Evolutionary conservation across 768 basidiomycete genomes (phyloP).

Genomic region (Mycena metata): DNA sequence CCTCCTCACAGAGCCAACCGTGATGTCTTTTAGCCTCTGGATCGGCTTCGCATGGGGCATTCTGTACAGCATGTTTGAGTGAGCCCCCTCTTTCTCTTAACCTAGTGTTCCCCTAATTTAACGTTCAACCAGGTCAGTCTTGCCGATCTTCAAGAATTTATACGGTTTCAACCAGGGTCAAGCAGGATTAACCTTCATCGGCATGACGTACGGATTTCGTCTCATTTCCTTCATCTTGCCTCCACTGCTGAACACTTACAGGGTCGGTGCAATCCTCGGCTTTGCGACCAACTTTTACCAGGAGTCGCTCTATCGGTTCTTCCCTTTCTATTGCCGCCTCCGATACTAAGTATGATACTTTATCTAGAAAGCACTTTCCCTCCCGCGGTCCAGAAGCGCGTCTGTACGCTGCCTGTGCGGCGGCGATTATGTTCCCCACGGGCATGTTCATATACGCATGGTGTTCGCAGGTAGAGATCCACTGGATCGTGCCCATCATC

Average conservation of each 20-base stretch:
- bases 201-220: slow-evolving; percentile 53
- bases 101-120: slow-evolving; percentile 7
- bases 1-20: slow-evolving; percentile 28
- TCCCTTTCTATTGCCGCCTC: slow-evolving; percentile 4
- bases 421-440: slow-evolving; percentile 60
- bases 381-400: slow-evolving; percentile 62
- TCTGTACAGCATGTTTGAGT: slow-evolving; percentile 63
- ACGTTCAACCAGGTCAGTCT: slow-evolving; percentile 54
- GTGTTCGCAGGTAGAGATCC: slow-evolving; percentile 62
- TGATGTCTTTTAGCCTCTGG: slow-evolving; percentile 55
- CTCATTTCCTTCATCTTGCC: background rate
- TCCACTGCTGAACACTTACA: slow-evolving; percentile 38
- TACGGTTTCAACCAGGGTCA: slow-evolving; percentile 65
- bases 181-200: slow-evolving; percentile 62
- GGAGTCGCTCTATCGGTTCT: slow-evolving; percentile 59
- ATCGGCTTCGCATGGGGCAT: slow-evolving; percentile 67
- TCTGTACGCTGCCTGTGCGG: slow-evolving; percentile 62
- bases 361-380: slow-evolving; percentile 42
- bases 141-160: slow-evolving; percentile 60
- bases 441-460: slow-evolving; percentile 78
- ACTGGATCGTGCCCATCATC: slow-evolving; percentile 68
- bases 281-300: slow-evolving; percentile 58
- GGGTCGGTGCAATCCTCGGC: slow-evolving; percentile 61
- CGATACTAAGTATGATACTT: background rate
- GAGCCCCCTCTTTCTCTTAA: slow-evolving; percentile 27